Conservation (phyloP, 352 stramenopile genomes). For the Albugo laibachii region DNA sequence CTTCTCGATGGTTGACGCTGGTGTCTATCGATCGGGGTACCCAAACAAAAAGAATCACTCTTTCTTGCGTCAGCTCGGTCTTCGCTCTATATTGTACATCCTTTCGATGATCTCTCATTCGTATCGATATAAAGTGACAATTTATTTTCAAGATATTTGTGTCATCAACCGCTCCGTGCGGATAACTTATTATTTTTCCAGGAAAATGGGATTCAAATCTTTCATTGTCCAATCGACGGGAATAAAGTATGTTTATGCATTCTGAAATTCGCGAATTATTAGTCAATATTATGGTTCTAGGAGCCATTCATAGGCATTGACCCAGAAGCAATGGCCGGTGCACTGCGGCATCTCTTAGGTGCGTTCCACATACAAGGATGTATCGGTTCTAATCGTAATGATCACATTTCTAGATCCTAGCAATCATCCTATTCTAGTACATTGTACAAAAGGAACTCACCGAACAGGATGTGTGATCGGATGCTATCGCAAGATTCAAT, state of each 20-base stretch:
- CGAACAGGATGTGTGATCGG: conserved; percentile 70
- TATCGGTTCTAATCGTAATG: neutral
- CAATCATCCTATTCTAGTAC: conserved; percentile 75
- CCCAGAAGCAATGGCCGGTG: conserved; percentile 54
- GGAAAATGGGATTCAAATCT: conserved; percentile 58
- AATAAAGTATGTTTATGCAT: conserved; percentile 40
- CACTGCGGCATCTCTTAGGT: conserved; percentile 60
- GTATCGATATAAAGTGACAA: neutral
- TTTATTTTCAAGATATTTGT: conserved; percentile 30
- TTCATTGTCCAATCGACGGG: conserved; percentile 72
- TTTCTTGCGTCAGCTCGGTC: conserved; percentile 67
- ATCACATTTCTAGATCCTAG: conserved; percentile 24
- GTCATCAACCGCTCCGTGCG: conserved; percentile 62
- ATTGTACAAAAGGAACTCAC: conserved; percentile 80
- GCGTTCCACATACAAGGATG: neutral
- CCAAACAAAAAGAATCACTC: conserved; percentile 77
- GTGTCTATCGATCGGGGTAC: conserved; percentile 76
- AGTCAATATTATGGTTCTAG: conserved; percentile 10
- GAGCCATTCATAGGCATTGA: conserved; percentile 81
- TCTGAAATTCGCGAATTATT: neutral
- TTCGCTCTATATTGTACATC: conserved; percentile 74
- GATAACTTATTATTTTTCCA: conserved; percentile 71
- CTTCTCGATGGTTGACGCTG: conserved; percentile 77
- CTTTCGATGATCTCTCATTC: neutral
- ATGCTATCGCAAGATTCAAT: conserved; percentile 74